phyloP scores from a whole-genome alignment of 2,329 filamentous ascomycete genomes.

The Cyclaneusma minus region DNA sequence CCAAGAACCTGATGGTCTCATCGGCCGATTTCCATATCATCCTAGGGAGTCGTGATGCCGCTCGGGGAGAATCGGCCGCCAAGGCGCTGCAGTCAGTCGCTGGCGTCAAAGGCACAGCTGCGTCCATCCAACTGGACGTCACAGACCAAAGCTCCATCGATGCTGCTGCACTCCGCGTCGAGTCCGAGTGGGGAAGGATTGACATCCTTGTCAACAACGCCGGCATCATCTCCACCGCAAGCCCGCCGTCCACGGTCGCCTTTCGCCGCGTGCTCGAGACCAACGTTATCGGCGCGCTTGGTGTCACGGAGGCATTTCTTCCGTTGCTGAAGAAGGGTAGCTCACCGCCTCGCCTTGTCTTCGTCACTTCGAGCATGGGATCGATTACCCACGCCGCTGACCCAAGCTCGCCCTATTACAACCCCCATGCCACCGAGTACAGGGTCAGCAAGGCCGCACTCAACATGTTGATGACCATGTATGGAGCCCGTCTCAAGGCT shows the following conservation, averaged over 20 bases:
- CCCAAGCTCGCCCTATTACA: slow-evolving; percentile 4
- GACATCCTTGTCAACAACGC: slow-evolving; percentile 18
- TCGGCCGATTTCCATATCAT: slow-evolving; percentile 12
- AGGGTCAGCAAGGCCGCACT: slow-evolving; percentile 11
- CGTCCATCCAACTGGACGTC: slow-evolving; percentile 9
- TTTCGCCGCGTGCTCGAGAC: slow-evolving; percentile 6
- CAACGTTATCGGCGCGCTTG: slow-evolving; percentile 9
- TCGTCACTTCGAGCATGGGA: slow-evolving; percentile 7
- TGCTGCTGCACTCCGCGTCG: slow-evolving; percentile 2
- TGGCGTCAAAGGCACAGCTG: slow-evolving; percentile 7
- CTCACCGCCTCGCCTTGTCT: slow-evolving; percentile 6
- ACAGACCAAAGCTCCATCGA: slow-evolving; percentile 5
- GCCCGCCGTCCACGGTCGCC: not conserved
- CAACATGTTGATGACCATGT: slow-evolving; percentile 13
- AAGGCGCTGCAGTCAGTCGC: slow-evolving; percentile 5
- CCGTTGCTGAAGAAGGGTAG: slow-evolving; percentile 8
- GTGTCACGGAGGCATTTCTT: slow-evolving; percentile 7
- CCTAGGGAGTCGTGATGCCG: slow-evolving; percentile 10
- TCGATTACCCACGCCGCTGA: slow-evolving; percentile 8
- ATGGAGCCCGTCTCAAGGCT: too few relatives aligned
- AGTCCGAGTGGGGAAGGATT: slow-evolving; percentile 10
- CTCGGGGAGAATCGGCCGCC: slow-evolving; percentile 9
- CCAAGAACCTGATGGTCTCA: slow-evolving; percentile 8
- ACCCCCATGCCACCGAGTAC: slow-evolving; percentile 3
- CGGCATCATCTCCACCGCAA: slow-evolving; percentile 3